Percentiles rank a stretch among this genome's conserved stretches.
Conservation (phyloP, 2,329 filamentous ascomycete genomes). For the Alternaria sp. region DNA sequence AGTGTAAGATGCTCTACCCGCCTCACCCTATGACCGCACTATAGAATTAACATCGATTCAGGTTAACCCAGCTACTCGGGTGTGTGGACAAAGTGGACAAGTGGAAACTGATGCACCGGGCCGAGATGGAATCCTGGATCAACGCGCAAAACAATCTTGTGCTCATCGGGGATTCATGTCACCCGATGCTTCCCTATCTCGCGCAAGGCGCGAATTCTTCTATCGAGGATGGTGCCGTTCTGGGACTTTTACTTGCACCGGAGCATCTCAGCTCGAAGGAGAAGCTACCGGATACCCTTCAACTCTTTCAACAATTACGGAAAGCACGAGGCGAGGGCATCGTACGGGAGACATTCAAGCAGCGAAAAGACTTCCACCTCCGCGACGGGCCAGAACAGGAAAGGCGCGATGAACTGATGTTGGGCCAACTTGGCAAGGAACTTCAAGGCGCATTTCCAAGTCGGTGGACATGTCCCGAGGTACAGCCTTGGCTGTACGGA, state of each 20-base stretch:
- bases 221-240: slow-evolving; percentile 73
- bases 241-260: slow-evolving; percentile 64
- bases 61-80: slow-evolving; percentile 30
- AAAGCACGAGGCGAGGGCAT: slow-evolving; percentile 64
- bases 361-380: slow-evolving; percentile 54
- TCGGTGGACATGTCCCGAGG: slow-evolving; percentile 59
- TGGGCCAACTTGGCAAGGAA: slow-evolving; percentile 63
- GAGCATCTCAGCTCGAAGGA: slow-evolving; percentile 25
- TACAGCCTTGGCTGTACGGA: slow-evolving; percentile 49
- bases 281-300: slow-evolving; percentile 51
- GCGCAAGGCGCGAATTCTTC: slow-evolving; percentile 68
- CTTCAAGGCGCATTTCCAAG: slow-evolving; percentile 67
- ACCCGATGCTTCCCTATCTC: slow-evolving; percentile 49
- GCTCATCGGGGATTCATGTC: slow-evolving; percentile 44
- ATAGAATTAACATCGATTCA: slow-evolving; percentile 14
- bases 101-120: slow-evolving; percentile 72
- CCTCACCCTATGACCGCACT: slow-evolving; percentile 44
- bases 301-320: slow-evolving; percentile 56
- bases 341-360: slow-evolving; percentile 69
- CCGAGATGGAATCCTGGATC: slow-evolving; percentile 50
- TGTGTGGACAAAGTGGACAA: slow-evolving; percentile 70
- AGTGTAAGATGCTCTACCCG: slow-evolving; percentile 49
- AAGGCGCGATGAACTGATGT: slow-evolving; percentile 65
- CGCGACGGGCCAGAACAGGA: slow-evolving; percentile 65
- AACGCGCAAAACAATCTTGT: slow-evolving; percentile 65